Conservation (phyloP, 495 filamentous ascomycete genomes). For the Penicillium silybi region DNA sequence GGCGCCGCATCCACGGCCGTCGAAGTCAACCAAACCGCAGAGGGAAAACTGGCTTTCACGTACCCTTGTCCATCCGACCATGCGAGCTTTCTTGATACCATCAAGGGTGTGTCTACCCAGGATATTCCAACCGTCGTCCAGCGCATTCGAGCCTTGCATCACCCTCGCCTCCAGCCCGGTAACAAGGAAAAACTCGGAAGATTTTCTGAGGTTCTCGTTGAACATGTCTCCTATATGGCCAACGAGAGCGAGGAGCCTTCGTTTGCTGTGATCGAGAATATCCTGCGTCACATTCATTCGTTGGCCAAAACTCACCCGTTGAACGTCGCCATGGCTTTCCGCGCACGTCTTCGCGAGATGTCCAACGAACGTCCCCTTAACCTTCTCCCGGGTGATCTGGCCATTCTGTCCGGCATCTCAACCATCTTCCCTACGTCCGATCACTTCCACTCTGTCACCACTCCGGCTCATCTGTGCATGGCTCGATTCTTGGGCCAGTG, state of each 20-base stretch:
- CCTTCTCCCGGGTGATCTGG: slow-evolving; percentile 68
- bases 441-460: slow-evolving; percentile 91
- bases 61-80: slow-evolving; percentile 80
- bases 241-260: slow-evolving; percentile 47
- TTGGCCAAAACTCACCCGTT: slow-evolving; percentile 77
- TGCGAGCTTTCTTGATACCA: slow-evolving; percentile 63
- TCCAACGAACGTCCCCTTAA: slow-evolving; percentile 54
- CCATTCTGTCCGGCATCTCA: slow-evolving; percentile 75
- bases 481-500: slow-evolving; percentile 78
- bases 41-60: slow-evolving; percentile 65
- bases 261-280: slow-evolving; percentile 59
- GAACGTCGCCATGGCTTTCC: slow-evolving; percentile 71
- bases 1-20: slow-evolving; percentile 21
- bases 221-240: slow-evolving; percentile 69
- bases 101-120: slow-evolving; percentile 51
- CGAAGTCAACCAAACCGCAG: slow-evolving; percentile 32
- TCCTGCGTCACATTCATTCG: slow-evolving; percentile 80
- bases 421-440: slow-evolving; percentile 92
- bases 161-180: slow-evolving; percentile 75
- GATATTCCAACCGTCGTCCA: slow-evolving; percentile 79
- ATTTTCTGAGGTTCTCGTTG: slow-evolving; percentile 71
- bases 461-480: slow-evolving; percentile 78
- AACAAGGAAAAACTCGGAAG: slow-evolving; percentile 79
- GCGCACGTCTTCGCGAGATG: slow-evolving; percentile 63
- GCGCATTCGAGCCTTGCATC: slow-evolving; percentile 81